Conservation (phyloP, 2,329 filamentous ascomycete species). For the Verticillium nubilum region DNA sequence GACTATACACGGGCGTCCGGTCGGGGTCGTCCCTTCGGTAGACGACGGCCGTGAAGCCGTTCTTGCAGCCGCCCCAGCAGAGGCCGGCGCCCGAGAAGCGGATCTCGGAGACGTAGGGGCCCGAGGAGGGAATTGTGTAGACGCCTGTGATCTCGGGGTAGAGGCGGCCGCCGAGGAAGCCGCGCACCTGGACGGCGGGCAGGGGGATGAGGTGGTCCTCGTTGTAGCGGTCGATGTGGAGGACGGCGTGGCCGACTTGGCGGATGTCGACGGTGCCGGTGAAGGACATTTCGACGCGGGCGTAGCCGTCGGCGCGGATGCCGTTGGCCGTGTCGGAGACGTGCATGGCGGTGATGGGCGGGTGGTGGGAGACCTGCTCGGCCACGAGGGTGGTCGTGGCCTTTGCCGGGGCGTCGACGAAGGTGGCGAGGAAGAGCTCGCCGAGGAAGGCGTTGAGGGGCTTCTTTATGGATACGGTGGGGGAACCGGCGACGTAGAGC, state of each 20-base stretch:
- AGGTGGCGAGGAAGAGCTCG: constrained; percentile 40
- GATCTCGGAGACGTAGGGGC: constrained; percentile 40
- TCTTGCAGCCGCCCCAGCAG: constrained; percentile 36
- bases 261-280: constrained; percentile 42
- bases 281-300: constrained; percentile 47
- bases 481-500: constrained; percentile 40
- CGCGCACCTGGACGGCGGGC: constrained; percentile 41
- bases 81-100: constrained; percentile 38
- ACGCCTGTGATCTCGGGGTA: constrained; percentile 43
- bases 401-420: constrained; percentile 22
- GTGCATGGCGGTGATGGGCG: constrained; percentile 48
- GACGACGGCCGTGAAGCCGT: constrained; percentile 38
- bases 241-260: constrained; percentile 43
- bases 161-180: constrained; percentile 38
- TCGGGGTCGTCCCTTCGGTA: constrained; percentile 30
- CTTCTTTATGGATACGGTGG: constrained; percentile 44
- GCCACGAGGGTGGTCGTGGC: constrained; percentile 27
- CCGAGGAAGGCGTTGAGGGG: constrained; percentile 48
- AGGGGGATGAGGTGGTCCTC: constrained; percentile 45
- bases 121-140: constrained; percentile 38
- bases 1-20: constrained; percentile 19
- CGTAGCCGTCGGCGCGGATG: constrained; percentile 44
- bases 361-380: constrained; percentile 49
- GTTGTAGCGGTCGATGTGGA: constrained; percentile 41
- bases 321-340: constrained; percentile 35